Evolutionary conservation across 2,329 filamentous ascomycete genomes (phyloP).

Genomic region (Monosporascus sp.): DNA sequence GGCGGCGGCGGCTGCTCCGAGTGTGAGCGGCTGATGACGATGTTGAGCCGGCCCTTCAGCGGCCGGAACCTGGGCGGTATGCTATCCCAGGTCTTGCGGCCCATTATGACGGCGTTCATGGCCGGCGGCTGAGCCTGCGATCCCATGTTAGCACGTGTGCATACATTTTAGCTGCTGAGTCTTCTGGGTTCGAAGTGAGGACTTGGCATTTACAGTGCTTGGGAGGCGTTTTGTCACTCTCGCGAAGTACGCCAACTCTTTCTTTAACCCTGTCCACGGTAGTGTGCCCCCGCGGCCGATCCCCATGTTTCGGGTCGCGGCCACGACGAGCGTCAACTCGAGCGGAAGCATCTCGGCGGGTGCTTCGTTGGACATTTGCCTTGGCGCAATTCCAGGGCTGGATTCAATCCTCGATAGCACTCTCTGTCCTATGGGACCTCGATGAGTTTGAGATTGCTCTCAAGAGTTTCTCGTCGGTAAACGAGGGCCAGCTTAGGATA

Average conservation of each 20-base stretch:
- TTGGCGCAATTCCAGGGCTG: too few species aligned
- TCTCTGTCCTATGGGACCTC: too few species aligned
- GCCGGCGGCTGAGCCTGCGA: slow-evolving; percentile 27
- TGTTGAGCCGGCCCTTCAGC: slow-evolving; percentile 72
- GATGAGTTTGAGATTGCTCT: too few species aligned
- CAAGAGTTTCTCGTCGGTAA: too few species aligned
- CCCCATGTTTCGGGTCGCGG: slow-evolving; percentile 84
- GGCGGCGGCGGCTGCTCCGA: slow-evolving; percentile 10
- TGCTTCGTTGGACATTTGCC: slow-evolving; percentile 8
- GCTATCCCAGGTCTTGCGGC: slow-evolving; percentile 92
- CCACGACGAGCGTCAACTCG: slow-evolving; percentile 86
- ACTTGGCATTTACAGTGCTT: slow-evolving; percentile 27
- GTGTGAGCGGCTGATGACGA: slow-evolving; percentile 65
- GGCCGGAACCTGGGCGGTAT: slow-evolving; percentile 77
- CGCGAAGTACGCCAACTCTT: slow-evolving; percentile 94
- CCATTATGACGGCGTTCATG: slow-evolving; percentile 86
- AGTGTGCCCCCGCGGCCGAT: slow-evolving; percentile 76
- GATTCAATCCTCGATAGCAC: too few species aligned
- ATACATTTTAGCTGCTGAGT: background rate
- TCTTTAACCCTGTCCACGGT: slow-evolving; percentile 83
- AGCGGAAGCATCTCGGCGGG: slow-evolving; percentile 23
- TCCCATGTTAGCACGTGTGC: background rate
- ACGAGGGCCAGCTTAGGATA: too few species aligned
- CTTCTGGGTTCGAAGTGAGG: too few species aligned
- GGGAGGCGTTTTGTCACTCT: slow-evolving; percentile 72